Evolutionary conservation across 257 asterid species (phyloP).

Genomic region (Fraxinus anomala): DNA sequence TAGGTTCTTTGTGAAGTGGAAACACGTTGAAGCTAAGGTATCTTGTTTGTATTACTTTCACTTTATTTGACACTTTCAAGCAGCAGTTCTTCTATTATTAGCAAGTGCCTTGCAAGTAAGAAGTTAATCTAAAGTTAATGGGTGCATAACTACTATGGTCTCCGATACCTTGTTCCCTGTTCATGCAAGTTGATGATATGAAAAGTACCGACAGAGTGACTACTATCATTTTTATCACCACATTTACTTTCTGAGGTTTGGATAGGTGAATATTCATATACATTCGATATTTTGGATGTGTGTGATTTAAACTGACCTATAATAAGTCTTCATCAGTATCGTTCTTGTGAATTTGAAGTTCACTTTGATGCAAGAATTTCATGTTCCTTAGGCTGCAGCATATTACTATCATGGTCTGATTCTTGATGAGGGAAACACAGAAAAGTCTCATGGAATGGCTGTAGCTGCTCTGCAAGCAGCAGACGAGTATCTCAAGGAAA

Average conservation of each 20-base stretch:
- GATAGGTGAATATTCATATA: neutral
- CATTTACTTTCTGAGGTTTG: neutral
- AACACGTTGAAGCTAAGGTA: constrained; percentile 89
- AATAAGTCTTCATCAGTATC: neutral
- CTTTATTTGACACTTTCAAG: neutral
- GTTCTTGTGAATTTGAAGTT: neutral
- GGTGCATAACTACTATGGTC: neutral
- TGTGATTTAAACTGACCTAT: neutral
- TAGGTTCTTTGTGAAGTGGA: constrained; percentile 86
- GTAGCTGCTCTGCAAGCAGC: constrained; percentile 98
- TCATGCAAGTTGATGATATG: neutral
- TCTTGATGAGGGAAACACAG: constrained; percentile 96
- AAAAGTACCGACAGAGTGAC: neutral
- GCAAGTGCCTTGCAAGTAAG: neutral
- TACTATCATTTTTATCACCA: neutral
- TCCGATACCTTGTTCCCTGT: neutral
- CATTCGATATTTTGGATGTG: neutral
- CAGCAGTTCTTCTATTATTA: neutral
- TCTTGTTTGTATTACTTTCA: constrained; percentile 9
- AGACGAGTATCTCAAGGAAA: constrained; percentile 91
- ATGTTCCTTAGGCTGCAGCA: constrained; percentile 72
- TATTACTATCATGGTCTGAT: constrained; percentile 97
- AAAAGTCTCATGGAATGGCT: constrained; percentile 97
- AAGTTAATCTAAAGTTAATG: neutral
- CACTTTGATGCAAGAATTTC: constrained; percentile 6